Conservation (phyloP, 257 asterid genomes). For the Nicotiana undulata region DNA sequence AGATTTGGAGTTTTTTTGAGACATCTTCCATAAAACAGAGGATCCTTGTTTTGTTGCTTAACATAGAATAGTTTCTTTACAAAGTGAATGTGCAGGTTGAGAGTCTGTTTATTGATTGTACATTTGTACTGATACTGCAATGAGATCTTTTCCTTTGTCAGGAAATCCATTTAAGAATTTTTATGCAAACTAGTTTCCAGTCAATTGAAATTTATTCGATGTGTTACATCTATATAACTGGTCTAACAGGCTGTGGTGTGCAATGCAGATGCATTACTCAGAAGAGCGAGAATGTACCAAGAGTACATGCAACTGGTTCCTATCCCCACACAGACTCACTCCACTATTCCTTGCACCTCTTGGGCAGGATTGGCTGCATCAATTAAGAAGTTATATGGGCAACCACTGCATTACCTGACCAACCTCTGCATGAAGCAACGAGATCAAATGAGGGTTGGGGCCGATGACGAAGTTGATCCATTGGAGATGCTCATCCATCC, state of each 20-base stretch:
- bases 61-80: neutral
- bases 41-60: neutral
- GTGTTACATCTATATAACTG: neutral
- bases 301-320: slow-evolving; percentile 53
- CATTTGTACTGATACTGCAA: neutral
- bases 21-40: neutral
- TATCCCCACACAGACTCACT: slow-evolving; percentile 38
- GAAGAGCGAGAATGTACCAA: slow-evolving; percentile 39
- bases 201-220: neutral
- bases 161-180: neutral
- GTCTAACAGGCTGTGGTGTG: neutral
- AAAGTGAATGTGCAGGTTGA: neutral
- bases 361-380: slow-evolving; percentile 69
- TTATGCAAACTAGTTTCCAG: neutral
- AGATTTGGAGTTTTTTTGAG: neutral
- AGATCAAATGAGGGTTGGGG: slow-evolving; percentile 45
- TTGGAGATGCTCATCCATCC: slow-evolving; percentile 50
- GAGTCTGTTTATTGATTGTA: neutral
- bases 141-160: neutral
- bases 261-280: slow-evolving; percentile 37
- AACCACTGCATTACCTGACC: slow-evolving; percentile 83
- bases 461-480: slow-evolving; percentile 30
- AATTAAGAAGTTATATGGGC: slow-evolving; percentile 46
- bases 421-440: slow-evolving; percentile 42
- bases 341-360: slow-evolving; percentile 48